A percentile compares a stretch with the other conserved stretches of the same genome.
Evolutionary conservation across 257 asterid species (phyloP).

Genomic region (Nicotiana otophora): DNA sequence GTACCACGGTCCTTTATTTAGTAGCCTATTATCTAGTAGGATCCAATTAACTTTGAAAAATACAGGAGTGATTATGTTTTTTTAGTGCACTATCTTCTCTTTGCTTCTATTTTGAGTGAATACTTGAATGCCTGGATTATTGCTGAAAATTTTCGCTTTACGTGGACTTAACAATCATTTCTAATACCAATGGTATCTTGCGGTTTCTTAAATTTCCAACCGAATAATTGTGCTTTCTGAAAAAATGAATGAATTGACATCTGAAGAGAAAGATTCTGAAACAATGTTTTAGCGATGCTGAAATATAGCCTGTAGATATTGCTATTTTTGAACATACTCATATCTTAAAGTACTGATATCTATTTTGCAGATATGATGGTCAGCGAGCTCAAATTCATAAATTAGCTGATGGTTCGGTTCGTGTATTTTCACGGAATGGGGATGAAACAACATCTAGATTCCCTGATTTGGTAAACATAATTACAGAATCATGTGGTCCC

Average conservation of each 20-base stretch:
- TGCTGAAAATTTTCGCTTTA: background rate
- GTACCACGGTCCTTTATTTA: background rate
- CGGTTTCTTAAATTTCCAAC: background rate
- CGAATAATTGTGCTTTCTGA: background rate
- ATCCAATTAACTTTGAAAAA: background rate
- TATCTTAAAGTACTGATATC: background rate
- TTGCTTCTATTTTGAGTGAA: background rate
- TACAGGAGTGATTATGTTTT: background rate
- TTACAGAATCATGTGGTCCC: slow-evolving; percentile 44
- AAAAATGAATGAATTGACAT: background rate
- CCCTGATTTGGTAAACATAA: slow-evolving; percentile 68
- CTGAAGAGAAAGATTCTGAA: background rate
- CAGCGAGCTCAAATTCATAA: slow-evolving; percentile 92
- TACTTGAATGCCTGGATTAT: background rate
- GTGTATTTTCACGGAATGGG: slow-evolving; percentile 80
- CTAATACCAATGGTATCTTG: background rate
- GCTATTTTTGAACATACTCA: background rate
- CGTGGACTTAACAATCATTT: background rate
- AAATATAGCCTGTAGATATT: background rate
- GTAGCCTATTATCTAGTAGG: background rate
- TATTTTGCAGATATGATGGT: slow-evolving; percentile 78
- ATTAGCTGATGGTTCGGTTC: slow-evolving; percentile 63
- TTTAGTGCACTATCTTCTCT: background rate
- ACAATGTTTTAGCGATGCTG: background rate
- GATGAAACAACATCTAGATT: slow-evolving; percentile 76